Evolutionary conservation across 164 flowering plant species (phyloP).

Genomic region (Stephania cephalantha): DNA sequence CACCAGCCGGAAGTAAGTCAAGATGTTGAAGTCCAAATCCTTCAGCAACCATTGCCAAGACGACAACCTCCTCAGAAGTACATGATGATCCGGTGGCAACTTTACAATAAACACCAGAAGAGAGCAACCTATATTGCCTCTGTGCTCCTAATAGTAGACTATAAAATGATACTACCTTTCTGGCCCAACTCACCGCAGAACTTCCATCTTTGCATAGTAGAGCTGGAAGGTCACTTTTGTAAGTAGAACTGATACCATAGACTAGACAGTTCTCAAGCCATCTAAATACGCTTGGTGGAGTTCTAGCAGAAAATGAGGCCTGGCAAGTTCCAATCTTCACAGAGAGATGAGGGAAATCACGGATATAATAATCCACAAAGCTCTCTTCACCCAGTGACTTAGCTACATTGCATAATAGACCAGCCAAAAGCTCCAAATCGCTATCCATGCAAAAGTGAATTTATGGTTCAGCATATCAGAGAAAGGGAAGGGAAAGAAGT

Average conservation of each 20-base stretch:
- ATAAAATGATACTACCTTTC: constrained; percentile 81
- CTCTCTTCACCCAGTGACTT: constrained; percentile 47
- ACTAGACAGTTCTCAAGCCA: constrained; percentile 84
- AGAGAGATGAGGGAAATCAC: constrained; percentile 77
- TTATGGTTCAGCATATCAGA: not conserved
- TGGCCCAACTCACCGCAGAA: constrained; percentile 61
- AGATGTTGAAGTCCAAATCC: constrained; percentile 78
- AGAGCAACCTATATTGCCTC: constrained; percentile 50
- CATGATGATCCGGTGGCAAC: constrained; percentile 64
- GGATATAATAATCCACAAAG: constrained; percentile 81
- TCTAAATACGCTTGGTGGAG: constrained; percentile 76
- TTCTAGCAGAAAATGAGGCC: constrained; percentile 25
- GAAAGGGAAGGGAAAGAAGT: constrained; percentile 1
- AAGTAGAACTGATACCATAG: constrained; percentile 49
- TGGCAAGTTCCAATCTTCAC: constrained; percentile 20
- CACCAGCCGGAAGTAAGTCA: constrained; percentile 81
- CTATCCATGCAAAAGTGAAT: constrained; percentile 32
- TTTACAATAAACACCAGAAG: constrained; percentile 68
- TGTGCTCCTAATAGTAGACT: constrained; percentile 71
- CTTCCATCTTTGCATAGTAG: constrained; percentile 53
- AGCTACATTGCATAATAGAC: constrained; percentile 59
- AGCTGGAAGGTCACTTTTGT: constrained; percentile 59
- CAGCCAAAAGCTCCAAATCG: constrained; percentile 67
- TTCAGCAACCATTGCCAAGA: constrained; percentile 98
- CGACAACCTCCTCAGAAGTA: constrained; percentile 60